Base-by-base conservation (phyloP, 2,329 filamentous ascomycete genomes). In the Fusarium marasasianum region DNA sequence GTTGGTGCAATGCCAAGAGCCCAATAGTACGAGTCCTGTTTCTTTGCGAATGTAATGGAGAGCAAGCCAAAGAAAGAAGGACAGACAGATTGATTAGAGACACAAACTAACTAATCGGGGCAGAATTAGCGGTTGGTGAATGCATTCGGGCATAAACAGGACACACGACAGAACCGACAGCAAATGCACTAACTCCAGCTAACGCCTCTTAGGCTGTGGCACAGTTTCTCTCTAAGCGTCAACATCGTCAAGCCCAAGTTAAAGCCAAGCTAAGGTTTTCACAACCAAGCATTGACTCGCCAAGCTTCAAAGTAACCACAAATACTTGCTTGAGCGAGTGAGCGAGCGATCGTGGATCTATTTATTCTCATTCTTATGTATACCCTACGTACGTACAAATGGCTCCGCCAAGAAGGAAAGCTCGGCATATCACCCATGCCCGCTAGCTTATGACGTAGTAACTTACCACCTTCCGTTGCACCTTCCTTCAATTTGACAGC, bases 371-470 rank as follows among this genome's bases (percentile, higher is more conserved):
- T 37, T 59, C 8, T 31, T 20, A 17, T 55, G 37, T 41, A 22
- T 41, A 22, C 33, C 33, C 9, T 35, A 35, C 33, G 33, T 41
- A 22, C 26, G 45, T 22, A 41, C 20, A 55, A 62, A 71, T 73
- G 55, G 53, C 53, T 71, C 45, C 51, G 74, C 76, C 76, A 77
- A 78, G 76, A 56, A 66, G 76, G 76, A 74, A 76, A 63, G 60
- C 47, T 43, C 76, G 76, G 76, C 76, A 77, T 67, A 67, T 59
- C n/a, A 3, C 41, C 57, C 62, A 66, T 69, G 59, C 59, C 63
- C 47, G 59, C 56, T 43, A 64, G 47, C 53, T 53, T 45, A 78
- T 78, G 77, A 78, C 76, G 77, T 78, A 78, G 74, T 56, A 38
- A 47, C 43, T 41, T 38, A 72, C 72, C 65, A 74, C 62, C 69